phyloP scores from a whole-genome alignment of 495 filamentous ascomycete genomes.

The Diplogelasinospora grovesii region DNA sequence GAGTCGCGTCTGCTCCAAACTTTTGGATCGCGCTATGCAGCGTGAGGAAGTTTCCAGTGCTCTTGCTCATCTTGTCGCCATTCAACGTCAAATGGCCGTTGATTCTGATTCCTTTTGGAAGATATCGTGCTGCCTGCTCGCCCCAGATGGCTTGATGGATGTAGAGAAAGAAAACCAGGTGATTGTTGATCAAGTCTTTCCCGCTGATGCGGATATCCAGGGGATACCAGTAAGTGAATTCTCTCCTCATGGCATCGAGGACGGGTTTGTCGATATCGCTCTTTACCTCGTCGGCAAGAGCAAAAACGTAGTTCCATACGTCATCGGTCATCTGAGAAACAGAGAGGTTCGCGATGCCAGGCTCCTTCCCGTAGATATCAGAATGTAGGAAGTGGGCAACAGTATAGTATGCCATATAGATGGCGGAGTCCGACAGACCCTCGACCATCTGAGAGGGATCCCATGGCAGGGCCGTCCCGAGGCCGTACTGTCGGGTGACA shows the following conservation, averaged over 20 bases:
- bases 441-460: slow-evolving; percentile 80
- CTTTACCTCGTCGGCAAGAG: slow-evolving; percentile 48
- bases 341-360: slow-evolving; percentile 26
- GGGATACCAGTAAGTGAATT: slow-evolving; percentile 93
- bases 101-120: slow-evolving; percentile 68
- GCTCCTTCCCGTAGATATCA: slow-evolving; percentile 63
- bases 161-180: slow-evolving; percentile 91
- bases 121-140: slow-evolving; percentile 65
- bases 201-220: slow-evolving; percentile 73
- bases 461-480: slow-evolving; percentile 72
- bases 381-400: slow-evolving; percentile 77
- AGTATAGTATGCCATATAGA: slow-evolving; percentile 94
- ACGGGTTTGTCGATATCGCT: slow-evolving; percentile 59
- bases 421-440: slow-evolving; percentile 75
- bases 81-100: slow-evolving; percentile 90
- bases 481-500: slow-evolving; percentile 76
- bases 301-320: slow-evolving; percentile 88
- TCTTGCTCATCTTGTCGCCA: slow-evolving; percentile 91
- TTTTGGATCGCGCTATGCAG: slow-evolving; percentile 72
- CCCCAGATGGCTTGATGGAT: slow-evolving; percentile 80
- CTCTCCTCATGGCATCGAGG: slow-evolving; percentile 67
- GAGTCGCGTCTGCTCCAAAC: slow-evolving; percentile 51
- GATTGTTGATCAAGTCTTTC: slow-evolving; percentile 77
- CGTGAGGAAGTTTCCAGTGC: slow-evolving; percentile 86
- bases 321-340: slow-evolving; percentile 74